Evolutionary conservation across 1,284 basidiomycete species (phyloP).

Genomic region (Phaffia rhodozyma): DNA sequence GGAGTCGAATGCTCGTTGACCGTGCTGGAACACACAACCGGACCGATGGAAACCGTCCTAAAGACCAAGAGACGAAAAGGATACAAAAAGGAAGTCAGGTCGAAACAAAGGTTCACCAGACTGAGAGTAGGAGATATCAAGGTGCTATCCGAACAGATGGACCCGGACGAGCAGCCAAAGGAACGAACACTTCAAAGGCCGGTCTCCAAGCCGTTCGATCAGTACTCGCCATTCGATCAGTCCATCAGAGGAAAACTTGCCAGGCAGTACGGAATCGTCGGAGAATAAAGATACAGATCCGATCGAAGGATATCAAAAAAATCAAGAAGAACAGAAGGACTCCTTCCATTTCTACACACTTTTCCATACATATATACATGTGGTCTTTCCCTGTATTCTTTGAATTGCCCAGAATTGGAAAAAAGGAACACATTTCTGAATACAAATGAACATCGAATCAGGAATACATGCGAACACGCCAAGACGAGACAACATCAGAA

Average conservation of each 20-base stretch:
- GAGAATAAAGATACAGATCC: background rate
- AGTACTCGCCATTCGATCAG: background rate
- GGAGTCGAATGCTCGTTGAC: slow-evolving; percentile 68
- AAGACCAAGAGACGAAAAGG: slow-evolving; percentile 98
- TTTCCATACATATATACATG: background rate
- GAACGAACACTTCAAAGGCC: slow-evolving; percentile 5
- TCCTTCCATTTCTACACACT: too few relatives aligned
- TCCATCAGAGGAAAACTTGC: slow-evolving; percentile 5
- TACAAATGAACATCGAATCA: too few relatives aligned
- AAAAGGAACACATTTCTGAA: too few relatives aligned
- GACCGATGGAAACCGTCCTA: slow-evolving; percentile 74
- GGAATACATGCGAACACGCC: too few relatives aligned
- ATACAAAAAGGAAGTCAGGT: slow-evolving; percentile 67
- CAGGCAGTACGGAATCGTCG: slow-evolving; percentile 4
- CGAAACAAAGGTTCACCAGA: slow-evolving; percentile 89
- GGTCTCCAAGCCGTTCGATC: background rate
- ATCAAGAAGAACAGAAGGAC: too few relatives aligned
- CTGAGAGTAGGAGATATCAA: slow-evolving; percentile 62
- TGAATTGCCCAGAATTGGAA: too few relatives aligned
- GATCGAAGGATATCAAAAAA: too few relatives aligned
- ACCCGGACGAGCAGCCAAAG: background rate
- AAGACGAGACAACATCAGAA: slow-evolving; percentile 3
- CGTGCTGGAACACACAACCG: slow-evolving; percentile 92
- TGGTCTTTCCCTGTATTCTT: background rate
- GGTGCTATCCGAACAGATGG: background rate